Conservation (phyloP, 345 rosid genomes). For the Toxicodendron radicans region DNA sequence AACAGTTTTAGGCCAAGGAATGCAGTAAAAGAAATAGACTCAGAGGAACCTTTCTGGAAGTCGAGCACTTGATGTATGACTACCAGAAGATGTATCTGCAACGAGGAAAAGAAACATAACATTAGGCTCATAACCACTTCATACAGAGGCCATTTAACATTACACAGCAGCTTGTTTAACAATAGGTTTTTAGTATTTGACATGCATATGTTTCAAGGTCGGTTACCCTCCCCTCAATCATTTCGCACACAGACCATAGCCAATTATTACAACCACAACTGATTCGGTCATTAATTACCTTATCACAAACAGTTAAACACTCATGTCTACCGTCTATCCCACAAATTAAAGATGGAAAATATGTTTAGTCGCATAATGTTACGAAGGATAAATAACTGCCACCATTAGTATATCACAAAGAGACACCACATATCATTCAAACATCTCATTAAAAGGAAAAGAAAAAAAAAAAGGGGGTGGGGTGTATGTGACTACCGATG, state of each 20-base stretch:
- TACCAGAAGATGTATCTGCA: conserved; percentile 73
- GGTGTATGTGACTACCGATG: conserved; percentile 48
- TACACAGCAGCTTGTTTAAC: neutral
- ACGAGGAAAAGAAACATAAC: neutral
- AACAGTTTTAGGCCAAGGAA: conserved; percentile 2
- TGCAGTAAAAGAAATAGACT: conserved; percentile 7
- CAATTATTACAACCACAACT: neutral
- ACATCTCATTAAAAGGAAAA: conserved; percentile 5
- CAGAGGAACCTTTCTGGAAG: conserved; percentile 85
- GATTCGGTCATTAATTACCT: neutral
- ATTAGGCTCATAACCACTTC: neutral
- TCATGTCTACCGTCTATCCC: conserved; percentile 1
- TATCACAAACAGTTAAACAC: neutral
- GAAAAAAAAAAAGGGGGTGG: neutral
- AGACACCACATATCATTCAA: conserved; percentile 1
- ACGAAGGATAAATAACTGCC: neutral
- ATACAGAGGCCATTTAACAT: neutral
- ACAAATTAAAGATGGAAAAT: neutral
- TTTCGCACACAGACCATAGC: neutral
- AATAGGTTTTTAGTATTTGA: neutral
- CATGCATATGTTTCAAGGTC: neutral
- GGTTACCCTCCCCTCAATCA: neutral
- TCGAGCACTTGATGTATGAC: conserved; percentile 70
- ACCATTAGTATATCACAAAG: neutral
- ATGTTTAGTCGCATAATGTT: conserved; percentile 8